Percentiles rank a stretch among this genome's conserved stretches.
These are phyloP conservation scores for Lolium rigidum DNA, from an alignment of 176 grass and related monocot species.

Conservation along the genomic window DNA sequence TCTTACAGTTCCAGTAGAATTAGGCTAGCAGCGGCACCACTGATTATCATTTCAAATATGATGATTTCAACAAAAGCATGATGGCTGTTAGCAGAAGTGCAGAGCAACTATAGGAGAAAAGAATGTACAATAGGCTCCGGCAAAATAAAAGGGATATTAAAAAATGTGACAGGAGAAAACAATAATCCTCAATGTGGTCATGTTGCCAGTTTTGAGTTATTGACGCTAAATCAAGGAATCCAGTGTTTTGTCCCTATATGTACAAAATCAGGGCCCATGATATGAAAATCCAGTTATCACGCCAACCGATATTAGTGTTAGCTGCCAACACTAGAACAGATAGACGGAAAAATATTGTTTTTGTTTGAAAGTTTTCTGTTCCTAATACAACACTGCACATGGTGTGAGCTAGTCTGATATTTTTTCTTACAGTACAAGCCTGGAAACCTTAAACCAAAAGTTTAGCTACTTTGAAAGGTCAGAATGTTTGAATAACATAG, in stretches of 20 bases:
- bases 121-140: neutral
- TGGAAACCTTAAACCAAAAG: constrained; percentile 1
- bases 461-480: constrained; percentile 22
- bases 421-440: constrained; percentile 34
- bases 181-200: neutral
- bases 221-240: neutral
- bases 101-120: neutral
- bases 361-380: neutral
- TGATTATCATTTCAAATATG: constrained; percentile 20
- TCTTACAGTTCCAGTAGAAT: neutral
- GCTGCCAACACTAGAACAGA: constrained; percentile 8
- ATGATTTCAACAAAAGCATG: neutral
- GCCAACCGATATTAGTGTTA: constrained; percentile 14
- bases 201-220: neutral
- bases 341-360: neutral
- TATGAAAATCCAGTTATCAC: constrained; percentile 4
- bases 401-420: constrained; percentile 21
- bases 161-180: neutral
- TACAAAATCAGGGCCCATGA: constrained; percentile 1
- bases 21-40: neutral
- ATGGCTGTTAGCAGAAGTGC: neutral
- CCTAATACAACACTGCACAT: constrained; percentile 19
- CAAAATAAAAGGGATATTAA: neutral
- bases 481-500: constrained; percentile 16
- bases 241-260: neutral